Evolutionary conservation across 2,329 filamentous ascomycete species (phyloP).

Genomic region (Penicillium digitatum): DNA sequence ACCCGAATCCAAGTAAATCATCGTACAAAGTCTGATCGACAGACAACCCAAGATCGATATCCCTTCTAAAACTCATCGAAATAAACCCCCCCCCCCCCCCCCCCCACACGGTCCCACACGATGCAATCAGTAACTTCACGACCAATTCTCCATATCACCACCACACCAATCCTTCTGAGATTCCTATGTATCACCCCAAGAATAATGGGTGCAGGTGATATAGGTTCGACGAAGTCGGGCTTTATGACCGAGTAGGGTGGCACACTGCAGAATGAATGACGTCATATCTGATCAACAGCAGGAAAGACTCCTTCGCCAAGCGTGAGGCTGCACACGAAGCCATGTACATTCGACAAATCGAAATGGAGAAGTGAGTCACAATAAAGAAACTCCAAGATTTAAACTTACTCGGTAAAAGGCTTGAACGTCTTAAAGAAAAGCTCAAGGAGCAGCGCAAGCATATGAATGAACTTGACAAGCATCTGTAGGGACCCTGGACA

Average conservation of each 20-base stretch:
- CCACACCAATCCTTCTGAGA: slow-evolving; percentile 7
- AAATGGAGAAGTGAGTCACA: slow-evolving; percentile 21
- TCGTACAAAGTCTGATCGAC: background rate
- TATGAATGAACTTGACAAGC: slow-evolving; percentile 27
- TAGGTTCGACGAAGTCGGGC: slow-evolving; percentile 23
- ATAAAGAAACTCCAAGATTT: background rate
- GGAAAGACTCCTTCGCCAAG: slow-evolving; percentile 22
- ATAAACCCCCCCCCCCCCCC: background rate
- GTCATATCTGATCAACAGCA: slow-evolving; percentile 16
- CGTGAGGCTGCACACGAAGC: slow-evolving; percentile 20
- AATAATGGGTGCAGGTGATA: slow-evolving; percentile 24
- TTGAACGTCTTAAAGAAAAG: slow-evolving; percentile 18
- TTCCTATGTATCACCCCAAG: slow-evolving; percentile 17
- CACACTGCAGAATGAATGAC: slow-evolving; percentile 13
- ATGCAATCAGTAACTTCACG: slow-evolving; percentile 19
- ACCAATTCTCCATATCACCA: slow-evolving; percentile 15
- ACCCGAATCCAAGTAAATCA: background rate
- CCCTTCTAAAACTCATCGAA: slow-evolving; percentile 1
- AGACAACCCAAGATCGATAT: background rate
- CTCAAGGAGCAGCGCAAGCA: slow-evolving; percentile 24
- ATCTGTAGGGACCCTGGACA: slow-evolving; percentile 18
- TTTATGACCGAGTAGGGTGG: slow-evolving; percentile 27
- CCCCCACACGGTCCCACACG: too few relatives aligned
- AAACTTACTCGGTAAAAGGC: slow-evolving; percentile 4
- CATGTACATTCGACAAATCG: slow-evolving; percentile 19